Base-by-base conservation (phyloP, 129 eudicot genomes). In the Tagetes erecta region DNA sequence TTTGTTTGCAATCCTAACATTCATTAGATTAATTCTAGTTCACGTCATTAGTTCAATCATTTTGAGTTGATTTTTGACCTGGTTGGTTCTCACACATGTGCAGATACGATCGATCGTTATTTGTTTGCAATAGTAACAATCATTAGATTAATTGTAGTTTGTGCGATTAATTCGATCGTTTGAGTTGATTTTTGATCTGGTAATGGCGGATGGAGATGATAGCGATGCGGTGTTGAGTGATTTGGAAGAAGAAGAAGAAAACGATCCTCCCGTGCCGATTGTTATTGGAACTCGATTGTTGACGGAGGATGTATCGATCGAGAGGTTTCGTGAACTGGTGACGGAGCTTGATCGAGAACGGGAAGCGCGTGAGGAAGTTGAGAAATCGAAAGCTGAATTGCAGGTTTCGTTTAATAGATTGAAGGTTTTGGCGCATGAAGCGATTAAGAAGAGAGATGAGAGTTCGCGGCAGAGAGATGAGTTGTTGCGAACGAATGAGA, bases 371-470 rank as follows among this genome's bases (percentile, higher is more conserved):
- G 77, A 80, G 70, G 86, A 57, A 35, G 85, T 83, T 3, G 97
- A 94, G 81, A 81, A 75, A 8, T 65, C 96, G 3, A 86, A 86
- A 71, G 80, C 90, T 7, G 96, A 90, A 5, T 64, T 90, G 63
- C 92, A 94, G 41, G 87, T 81, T 12, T 73, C 84, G 35, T 82
- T 88, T 64, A 84, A 91, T 45, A 77, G 99, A 35, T 83, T 94
- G 59, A 94, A 91, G 69, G 86, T 35, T 30, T 64, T 86, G 13
- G 91, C 93, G 3, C 99, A 90, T 8, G 97, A 90, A 49, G 90
- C 95, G 68, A 88, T 94, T 46, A 91, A 88, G 81, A 90, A 90
- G 78, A 81, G 96, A 50, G 97, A 94, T 33, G 98, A 94, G 84
- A 62, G 59, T 45, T 58, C 85, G 4, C 78, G 91, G 14, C 91